Percentiles rank a stretch among this genome's conserved stretches.
These are phyloP conservation scores for Ophiorrhiza pumila DNA, from an alignment of 257 asterid species.

Conservation along the genomic window DNA sequence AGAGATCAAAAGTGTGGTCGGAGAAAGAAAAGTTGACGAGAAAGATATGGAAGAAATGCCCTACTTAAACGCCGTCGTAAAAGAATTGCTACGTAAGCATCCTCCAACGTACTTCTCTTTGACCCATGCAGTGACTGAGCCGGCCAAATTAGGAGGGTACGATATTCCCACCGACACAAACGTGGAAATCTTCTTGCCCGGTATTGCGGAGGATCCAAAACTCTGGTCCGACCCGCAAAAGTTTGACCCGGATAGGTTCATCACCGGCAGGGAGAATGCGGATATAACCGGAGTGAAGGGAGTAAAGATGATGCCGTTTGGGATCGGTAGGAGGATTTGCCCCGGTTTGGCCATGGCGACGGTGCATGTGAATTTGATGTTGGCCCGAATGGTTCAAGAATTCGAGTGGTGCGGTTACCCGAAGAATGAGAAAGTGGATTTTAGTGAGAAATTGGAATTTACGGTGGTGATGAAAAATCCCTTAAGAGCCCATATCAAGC, in stretches of 20 bases:
- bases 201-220: slow-evolving; percentile 70
- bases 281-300: slow-evolving; percentile 73
- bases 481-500: slow-evolving; percentile 57
- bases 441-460: slow-evolving; percentile 67
- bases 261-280: slow-evolving; percentile 58
- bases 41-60: slow-evolving; percentile 75
- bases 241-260: slow-evolving; percentile 86
- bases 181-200: slow-evolving; percentile 60
- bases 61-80: slow-evolving; percentile 68
- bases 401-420: slow-evolving; percentile 80
- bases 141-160: slow-evolving; percentile 66
- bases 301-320: slow-evolving; percentile 88
- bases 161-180: slow-evolving; percentile 65
- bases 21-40: slow-evolving; percentile 59
- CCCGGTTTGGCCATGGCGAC: slow-evolving; percentile 89
- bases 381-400: slow-evolving; percentile 91
- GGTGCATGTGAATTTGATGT: slow-evolving; percentile 60
- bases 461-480: slow-evolving; percentile 86
- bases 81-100: slow-evolving; percentile 74
- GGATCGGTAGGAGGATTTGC: slow-evolving; percentile 86
- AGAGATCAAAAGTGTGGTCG: slow-evolving; percentile 53
- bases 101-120: slow-evolving; percentile 79
- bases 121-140: slow-evolving; percentile 72
- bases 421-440: slow-evolving; percentile 59
- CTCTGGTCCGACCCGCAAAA: slow-evolving; percentile 66